Conservation (phyloP, 2,329 filamentous ascomycete genomes). For the Alternaria longipes region DNA sequence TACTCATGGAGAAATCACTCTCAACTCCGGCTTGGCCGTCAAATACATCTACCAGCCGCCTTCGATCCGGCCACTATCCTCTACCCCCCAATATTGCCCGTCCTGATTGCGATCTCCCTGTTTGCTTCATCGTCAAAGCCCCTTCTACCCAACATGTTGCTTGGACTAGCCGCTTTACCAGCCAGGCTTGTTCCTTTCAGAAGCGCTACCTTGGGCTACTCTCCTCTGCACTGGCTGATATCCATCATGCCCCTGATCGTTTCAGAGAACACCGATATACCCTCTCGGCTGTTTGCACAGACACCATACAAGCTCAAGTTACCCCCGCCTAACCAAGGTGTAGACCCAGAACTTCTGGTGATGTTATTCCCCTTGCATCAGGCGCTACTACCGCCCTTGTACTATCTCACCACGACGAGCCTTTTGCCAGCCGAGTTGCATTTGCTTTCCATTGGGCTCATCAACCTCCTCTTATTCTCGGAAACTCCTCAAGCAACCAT, state of each 20-base stretch:
- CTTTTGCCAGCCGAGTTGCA: constrained; percentile 87
- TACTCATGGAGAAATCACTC: constrained; percentile 42
- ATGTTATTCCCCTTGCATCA: constrained; percentile 86
- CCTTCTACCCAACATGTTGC: constrained; percentile 81
- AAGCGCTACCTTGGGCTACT: constrained; percentile 65
- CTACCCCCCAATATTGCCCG: constrained; percentile 80
- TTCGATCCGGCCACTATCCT: constrained; percentile 93
- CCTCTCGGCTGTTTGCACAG: constrained; percentile 44
- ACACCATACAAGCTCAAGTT: constrained; percentile 49
- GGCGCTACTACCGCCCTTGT: constrained; percentile 75
- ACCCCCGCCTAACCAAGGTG: constrained; percentile 38
- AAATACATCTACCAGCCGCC: constrained; percentile 72
- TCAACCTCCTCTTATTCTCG: constrained; percentile 82
- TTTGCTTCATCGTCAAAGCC: constrained; percentile 67
- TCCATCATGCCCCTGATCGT: constrained; percentile 74
- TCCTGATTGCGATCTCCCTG: constrained; percentile 79
- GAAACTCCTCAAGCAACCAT: constrained; percentile 65
- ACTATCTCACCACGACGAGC: constrained; percentile 87
- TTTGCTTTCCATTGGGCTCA: constrained; percentile 80
- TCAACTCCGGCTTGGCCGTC: constrained; percentile 48
- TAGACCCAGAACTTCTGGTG: constrained; percentile 67
- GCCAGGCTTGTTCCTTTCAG: constrained; percentile 73
- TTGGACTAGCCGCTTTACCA: constrained; percentile 81
- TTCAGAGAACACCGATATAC: constrained; percentile 56
- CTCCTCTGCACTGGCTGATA: constrained; percentile 79